A percentile compares a stretch with the other conserved stretches of the same genome.
These are phyloP conservation scores for Hypomyces rosellus DNA, from an alignment of 2,329 filamentous ascomycete genomes.

Conservation along the genomic window DNA sequence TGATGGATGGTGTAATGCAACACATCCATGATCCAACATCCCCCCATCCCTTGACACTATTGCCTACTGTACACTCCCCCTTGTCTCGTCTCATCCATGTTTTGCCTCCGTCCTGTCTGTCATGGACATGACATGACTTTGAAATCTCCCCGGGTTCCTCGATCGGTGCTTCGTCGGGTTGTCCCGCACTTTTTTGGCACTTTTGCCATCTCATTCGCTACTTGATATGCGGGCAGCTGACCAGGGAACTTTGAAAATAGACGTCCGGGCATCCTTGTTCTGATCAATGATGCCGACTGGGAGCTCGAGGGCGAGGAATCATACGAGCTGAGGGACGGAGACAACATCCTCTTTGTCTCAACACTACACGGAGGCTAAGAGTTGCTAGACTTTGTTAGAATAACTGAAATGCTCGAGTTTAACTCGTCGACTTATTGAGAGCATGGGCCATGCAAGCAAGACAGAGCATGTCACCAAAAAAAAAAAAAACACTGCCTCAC, in stretches of 20 bases:
- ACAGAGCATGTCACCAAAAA: neutral
- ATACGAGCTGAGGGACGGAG: slow-evolving; percentile 74
- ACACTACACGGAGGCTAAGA: slow-evolving; percentile 84
- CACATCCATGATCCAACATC: neutral
- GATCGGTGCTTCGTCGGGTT: neutral
- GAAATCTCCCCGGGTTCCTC: neutral
- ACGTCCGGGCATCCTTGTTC: slow-evolving; percentile 87
- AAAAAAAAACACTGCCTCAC: neutral
- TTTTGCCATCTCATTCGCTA: neutral
- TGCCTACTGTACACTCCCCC: neutral
- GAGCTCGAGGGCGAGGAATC: slow-evolving; percentile 91
- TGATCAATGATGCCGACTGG: slow-evolving; percentile 98
- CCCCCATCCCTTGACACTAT: no score
- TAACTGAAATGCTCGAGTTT: no score
- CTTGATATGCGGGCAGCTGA: neutral
- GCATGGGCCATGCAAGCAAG: neutral
- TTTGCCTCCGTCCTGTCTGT: neutral
- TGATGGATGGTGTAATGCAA: neutral
- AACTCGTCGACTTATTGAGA: neutral
- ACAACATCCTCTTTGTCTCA: slow-evolving; percentile 93
- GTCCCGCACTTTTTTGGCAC: neutral
- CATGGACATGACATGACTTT: neutral
- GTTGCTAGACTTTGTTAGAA: neutral
- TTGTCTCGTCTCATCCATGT: neutral
- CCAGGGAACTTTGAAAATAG: slow-evolving; percentile 39